These are phyloP conservation scores for Albizia julibrissin DNA, from an alignment of 306 rosid species.

Conservation along the genomic window DNA sequence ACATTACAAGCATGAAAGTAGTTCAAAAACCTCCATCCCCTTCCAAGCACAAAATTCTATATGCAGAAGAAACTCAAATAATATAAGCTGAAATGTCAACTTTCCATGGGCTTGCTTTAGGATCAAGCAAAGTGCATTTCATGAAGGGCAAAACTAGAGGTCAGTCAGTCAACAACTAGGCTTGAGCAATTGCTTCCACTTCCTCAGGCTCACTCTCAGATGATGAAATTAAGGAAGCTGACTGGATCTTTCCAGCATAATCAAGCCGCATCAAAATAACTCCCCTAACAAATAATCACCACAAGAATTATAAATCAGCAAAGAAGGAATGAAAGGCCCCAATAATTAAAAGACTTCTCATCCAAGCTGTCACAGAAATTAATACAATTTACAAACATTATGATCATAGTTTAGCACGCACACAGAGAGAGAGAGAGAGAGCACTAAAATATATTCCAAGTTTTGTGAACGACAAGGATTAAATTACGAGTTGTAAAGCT, in stretches of 20 bases:
- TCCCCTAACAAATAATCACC: slow-evolving; percentile 56
- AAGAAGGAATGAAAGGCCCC: slow-evolving; percentile 1
- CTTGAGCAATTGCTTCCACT: slow-evolving; percentile 45
- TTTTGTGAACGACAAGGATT: no score
- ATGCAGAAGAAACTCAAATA: neutral
- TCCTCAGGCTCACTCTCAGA: slow-evolving; percentile 61
- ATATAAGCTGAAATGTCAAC: neutral
- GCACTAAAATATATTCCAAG: no score
- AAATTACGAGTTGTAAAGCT: no score
- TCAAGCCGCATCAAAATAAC: slow-evolving; percentile 93
- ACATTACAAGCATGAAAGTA: neutral
- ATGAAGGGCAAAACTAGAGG: slow-evolving; percentile 10
- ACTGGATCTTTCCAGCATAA: slow-evolving; percentile 91
- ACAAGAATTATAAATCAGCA: neutral
- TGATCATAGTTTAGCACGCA: neutral
- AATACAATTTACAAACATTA: neutral
- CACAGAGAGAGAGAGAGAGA: no score
- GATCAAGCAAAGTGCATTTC: slow-evolving; percentile 27
- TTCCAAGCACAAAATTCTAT: neutral
- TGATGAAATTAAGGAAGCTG: slow-evolving; percentile 85
- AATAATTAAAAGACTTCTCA: neutral
- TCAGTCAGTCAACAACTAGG: slow-evolving; percentile 33
- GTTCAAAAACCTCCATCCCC: neutral
- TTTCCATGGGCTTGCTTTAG: slow-evolving; percentile 23
- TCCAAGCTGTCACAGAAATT: neutral